Conservation (phyloP, 106 monocot genomes). For the Hemerocallis citrina region DNA sequence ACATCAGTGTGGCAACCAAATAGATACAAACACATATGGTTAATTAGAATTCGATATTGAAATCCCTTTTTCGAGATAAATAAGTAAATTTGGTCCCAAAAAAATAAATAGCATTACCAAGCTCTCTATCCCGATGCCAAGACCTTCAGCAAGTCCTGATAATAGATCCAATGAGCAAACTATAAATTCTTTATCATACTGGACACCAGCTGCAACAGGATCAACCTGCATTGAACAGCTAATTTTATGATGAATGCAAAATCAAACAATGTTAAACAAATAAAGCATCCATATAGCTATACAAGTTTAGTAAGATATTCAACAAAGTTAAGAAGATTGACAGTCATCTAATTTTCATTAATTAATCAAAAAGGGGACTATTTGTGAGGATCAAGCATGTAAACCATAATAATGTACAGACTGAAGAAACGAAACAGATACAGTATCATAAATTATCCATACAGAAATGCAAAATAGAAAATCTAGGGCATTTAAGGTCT, state of each 20-base stretch:
- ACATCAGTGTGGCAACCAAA: background rate
- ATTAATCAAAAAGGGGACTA: no score
- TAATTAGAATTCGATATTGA: no score
- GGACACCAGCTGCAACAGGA: constrained; percentile 72
- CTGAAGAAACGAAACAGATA: background rate
- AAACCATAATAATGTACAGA: background rate
- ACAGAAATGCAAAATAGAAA: background rate
- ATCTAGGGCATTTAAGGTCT: background rate
- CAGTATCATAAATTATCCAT: background rate
- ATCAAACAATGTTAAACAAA: background rate
- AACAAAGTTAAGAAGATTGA: no score
- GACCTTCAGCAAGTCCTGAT: constrained; percentile 91
- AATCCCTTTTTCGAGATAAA: no score
- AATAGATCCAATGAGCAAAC: constrained; percentile 90
- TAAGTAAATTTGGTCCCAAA: background rate
- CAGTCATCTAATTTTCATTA: no score
- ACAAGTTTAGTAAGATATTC: background rate
- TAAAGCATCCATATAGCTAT: no score
- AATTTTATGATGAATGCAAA: background rate
- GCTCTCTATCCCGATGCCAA: constrained; percentile 88
- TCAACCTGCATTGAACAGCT: constrained; percentile 44
- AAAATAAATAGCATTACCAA: constrained; percentile 38
- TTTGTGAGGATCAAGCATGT: background rate
- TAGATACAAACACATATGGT: background rate
- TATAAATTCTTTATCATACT: constrained; percentile 96